A percentile compares a stretch with the other conserved stretches of the same genome.
These are phyloP conservation scores for Candida anutae DNA, from an alignment of 1,139 yeast genomes.

Conservation along the genomic window DNA sequence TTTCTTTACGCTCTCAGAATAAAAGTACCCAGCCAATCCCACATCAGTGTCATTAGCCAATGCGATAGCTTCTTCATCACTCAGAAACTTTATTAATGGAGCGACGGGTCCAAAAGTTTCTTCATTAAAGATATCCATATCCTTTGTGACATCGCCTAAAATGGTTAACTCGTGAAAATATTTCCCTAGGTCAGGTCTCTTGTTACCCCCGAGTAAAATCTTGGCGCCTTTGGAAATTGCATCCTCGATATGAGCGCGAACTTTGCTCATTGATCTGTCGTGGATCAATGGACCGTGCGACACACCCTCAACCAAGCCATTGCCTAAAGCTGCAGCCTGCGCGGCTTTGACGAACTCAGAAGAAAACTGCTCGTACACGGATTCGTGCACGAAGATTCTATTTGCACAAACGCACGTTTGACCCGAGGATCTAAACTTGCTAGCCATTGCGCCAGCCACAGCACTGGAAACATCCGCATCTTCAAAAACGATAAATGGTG, in stretches of 20 bases:
- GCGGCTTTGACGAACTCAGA: constrained; percentile 26
- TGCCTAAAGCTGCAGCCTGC: constrained; percentile 16
- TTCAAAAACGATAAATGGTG: constrained; percentile 41
- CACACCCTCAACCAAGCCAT: constrained; percentile 35
- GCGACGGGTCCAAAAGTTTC: constrained; percentile 45
- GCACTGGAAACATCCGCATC: constrained; percentile 45
- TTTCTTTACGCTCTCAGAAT: constrained; percentile 40
- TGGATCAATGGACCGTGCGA: constrained; percentile 42
- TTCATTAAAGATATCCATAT: constrained; percentile 32
- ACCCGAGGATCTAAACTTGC: constrained; percentile 64
- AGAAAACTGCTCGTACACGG: constrained; percentile 54
- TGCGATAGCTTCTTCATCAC: constrained; percentile 31
- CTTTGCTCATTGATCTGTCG: constrained; percentile 31
- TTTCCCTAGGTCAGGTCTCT: constrained; percentile 30
- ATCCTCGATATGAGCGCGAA: constrained; percentile 32
- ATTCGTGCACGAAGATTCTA: constrained; percentile 66
- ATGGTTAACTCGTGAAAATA: constrained; percentile 36
- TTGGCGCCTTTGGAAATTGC: constrained; percentile 37
- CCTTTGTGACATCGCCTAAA: constrained; percentile 29
- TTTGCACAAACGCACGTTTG: constrained; percentile 91
- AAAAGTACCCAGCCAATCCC: constrained; percentile 41
- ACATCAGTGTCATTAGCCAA: constrained; percentile 33
- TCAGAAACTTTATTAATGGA: constrained; percentile 31
- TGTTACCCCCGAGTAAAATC: constrained; percentile 33
- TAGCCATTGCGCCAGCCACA: constrained; percentile 44